Percentiles rank a stretch among this genome's conserved stretches.
Evolutionary conservation across 1,284 basidiomycete species (phyloP).

Genomic region (Volvariella volvacea): DNA sequence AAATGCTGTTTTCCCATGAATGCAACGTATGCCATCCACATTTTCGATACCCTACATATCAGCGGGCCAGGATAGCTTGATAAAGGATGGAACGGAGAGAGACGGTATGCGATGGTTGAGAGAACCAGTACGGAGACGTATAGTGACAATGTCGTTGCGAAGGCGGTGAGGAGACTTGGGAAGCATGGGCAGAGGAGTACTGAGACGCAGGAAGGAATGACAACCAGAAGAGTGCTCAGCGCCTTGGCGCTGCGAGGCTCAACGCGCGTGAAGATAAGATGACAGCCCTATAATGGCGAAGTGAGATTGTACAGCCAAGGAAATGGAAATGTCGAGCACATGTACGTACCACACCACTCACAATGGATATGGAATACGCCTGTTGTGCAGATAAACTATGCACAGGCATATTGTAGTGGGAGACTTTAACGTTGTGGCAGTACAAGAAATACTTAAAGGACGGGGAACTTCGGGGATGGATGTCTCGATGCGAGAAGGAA

Average conservation of each 20-base stretch:
- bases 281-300: neutral
- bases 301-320: neutral
- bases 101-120: constrained; percentile 26
- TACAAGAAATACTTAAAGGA: too few species aligned
- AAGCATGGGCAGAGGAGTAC: neutral
- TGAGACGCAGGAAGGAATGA: neutral
- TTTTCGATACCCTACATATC: constrained; percentile 26
- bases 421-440: too few species aligned
- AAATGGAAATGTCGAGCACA: too few species aligned
- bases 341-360: neutral
- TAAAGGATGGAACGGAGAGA: constrained; percentile 39
- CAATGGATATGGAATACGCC: too few species aligned
- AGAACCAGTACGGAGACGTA: constrained; percentile 9
- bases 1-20: constrained; percentile 23
- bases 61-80: constrained; percentile 34
- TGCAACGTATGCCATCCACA: constrained; percentile 20
- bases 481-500: too few species aligned
- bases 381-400: too few species aligned
- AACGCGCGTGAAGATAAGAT: neutral
- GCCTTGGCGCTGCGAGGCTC: neutral
- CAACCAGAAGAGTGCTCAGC: neutral
- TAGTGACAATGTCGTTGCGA: constrained; percentile 5
- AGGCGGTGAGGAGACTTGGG: neutral
- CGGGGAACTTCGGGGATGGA: too few species aligned
- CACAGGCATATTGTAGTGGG: too few species aligned